A percentile compares a stretch with the other conserved stretches of the same genome.
Conservation (phyloP, 441 rosid genomes). For the Croton laevigatus region DNA sequence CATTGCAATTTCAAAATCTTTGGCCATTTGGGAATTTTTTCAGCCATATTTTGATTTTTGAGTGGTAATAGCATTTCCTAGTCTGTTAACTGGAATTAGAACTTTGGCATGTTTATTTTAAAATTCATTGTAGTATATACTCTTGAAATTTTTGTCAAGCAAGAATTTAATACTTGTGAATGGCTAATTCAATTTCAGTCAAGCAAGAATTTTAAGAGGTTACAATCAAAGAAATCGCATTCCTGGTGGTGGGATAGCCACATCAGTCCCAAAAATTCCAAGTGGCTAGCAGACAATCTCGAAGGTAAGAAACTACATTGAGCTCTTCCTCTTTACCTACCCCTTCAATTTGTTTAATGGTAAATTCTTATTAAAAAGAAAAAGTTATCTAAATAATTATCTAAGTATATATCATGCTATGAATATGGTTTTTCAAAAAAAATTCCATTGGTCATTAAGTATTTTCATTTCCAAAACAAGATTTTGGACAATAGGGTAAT, state of each 20-base stretch:
- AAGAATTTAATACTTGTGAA: neutral
- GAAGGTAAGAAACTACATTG: slow-evolving; percentile 51
- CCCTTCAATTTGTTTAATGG: neutral
- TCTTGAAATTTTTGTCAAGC: neutral
- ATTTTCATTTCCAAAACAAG: neutral
- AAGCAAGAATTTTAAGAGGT: slow-evolving; percentile 49
- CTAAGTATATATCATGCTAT: too few species aligned
- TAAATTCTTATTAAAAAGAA: neutral
- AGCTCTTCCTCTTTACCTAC: neutral
- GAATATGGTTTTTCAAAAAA: too few species aligned
- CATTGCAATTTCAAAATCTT: neutral
- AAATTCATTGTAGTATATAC: neutral
- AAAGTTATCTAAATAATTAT: neutral
- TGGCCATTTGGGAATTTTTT: neutral
- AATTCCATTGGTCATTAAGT: neutral
- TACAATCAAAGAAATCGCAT: slow-evolving; percentile 69
- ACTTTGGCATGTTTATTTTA: neutral
- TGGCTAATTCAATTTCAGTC: slow-evolving; percentile 36
- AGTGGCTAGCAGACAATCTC: slow-evolving; percentile 89
- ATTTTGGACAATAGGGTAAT: neutral
- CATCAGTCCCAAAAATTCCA: slow-evolving; percentile 73
- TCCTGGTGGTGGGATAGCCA: slow-evolving; percentile 99
- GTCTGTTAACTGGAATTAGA: neutral
- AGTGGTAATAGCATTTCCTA: too few species aligned
- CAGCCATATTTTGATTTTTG: neutral